Evolutionary conservation across 164 flowering plant species (phyloP).

Genomic region (Piper longum): DNA sequence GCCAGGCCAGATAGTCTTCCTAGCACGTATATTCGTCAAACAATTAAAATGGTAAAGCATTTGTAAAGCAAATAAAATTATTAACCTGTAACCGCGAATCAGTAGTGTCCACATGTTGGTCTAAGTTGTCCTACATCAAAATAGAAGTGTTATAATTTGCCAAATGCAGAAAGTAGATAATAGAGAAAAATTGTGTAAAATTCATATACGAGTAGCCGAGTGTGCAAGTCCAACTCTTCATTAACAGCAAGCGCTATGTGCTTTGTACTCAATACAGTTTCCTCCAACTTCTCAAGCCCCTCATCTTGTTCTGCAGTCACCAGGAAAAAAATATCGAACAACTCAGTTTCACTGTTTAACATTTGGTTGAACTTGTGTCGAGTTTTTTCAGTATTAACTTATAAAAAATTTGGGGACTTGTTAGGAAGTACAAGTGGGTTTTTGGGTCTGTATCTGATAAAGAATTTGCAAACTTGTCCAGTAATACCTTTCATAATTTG

Average conservation of each 20-base stretch:
- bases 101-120: constrained; percentile 60
- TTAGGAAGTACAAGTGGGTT: too few species aligned
- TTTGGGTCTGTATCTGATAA: background rate
- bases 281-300: constrained; percentile 71
- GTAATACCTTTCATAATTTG: constrained; percentile 75
- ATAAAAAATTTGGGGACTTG: background rate
- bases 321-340: background rate
- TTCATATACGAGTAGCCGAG: constrained; percentile 59
- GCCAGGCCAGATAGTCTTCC: too few species aligned
- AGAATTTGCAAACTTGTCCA: background rate
- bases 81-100: constrained; percentile 55
- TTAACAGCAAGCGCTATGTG: constrained; percentile 83
- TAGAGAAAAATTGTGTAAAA: background rate
- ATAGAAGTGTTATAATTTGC: background rate
- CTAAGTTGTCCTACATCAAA: constrained; percentile 59
- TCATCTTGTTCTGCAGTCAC: constrained; percentile 71
- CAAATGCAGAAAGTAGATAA: background rate
- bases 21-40: too few species aligned
- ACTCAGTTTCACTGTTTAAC: background rate
- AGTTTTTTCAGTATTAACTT: too few species aligned
- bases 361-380: background rate
- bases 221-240: constrained; percentile 70
- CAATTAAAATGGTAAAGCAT: background rate
- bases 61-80: too few species aligned
- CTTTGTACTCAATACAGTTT: constrained; percentile 65